Conservation (phyloP, 148 eudicot genomes). For the Persicaria maculosa region DNA sequence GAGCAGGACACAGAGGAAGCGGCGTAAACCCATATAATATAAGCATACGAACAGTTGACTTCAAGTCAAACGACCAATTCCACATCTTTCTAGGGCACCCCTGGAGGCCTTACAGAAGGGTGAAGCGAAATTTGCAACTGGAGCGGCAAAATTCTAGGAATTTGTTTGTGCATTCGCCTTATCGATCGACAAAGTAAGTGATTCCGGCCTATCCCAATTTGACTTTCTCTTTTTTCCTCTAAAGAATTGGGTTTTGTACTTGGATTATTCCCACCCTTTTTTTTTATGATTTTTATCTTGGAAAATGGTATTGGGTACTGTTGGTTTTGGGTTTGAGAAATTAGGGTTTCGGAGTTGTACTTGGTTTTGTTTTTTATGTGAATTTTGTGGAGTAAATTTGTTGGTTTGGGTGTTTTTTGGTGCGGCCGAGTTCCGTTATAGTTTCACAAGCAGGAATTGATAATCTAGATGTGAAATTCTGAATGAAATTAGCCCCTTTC, state of each 20-base stretch:
- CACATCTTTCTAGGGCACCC: background rate
- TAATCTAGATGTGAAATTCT: background rate
- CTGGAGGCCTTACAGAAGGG: background rate
- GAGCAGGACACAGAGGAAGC: constrained; percentile 4
- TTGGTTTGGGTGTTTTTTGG: background rate
- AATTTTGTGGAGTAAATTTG: background rate
- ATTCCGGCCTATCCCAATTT: background rate
- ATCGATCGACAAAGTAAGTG: constrained; percentile 6
- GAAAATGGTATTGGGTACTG: background rate
- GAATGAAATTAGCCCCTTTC: background rate
- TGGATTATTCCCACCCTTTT: background rate
- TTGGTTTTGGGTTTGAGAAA: constrained; percentile 10
- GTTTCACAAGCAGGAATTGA: constrained; percentile 2
- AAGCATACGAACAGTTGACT: constrained; percentile 6
- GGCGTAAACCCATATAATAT: background rate
- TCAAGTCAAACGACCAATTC: background rate
- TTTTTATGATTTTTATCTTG: background rate
- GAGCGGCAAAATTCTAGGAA: constrained; percentile 1
- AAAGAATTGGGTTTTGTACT: background rate
- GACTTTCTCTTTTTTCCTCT: background rate
- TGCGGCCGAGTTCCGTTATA: background rate
- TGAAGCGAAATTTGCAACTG: background rate
- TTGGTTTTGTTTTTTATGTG: background rate
- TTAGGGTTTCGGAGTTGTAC: constrained; percentile 2
- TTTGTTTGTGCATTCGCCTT: constrained; percentile 5